Evolutionary conservation across 2,329 filamentous ascomycete species (phyloP).

Genomic region (Xylariales sp.): DNA sequence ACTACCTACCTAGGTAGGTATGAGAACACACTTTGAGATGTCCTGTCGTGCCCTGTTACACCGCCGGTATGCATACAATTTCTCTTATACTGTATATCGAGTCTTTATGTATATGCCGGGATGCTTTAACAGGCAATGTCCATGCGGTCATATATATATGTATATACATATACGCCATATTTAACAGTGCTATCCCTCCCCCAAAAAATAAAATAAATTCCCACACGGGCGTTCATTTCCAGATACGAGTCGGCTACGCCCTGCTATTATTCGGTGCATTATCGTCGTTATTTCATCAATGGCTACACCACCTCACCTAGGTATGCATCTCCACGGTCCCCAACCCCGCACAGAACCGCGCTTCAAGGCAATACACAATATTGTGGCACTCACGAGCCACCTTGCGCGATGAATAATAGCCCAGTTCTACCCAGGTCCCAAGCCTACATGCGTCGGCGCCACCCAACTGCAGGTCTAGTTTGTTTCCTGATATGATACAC

Average conservation of each 20-base stretch:
- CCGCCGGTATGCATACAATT: background rate
- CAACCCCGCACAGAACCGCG: too few species aligned
- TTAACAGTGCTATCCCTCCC: background rate
- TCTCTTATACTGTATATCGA: background rate
- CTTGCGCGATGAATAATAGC: background rate
- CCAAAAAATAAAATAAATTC: background rate
- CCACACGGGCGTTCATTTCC: conserved; percentile 18
- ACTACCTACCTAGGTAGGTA: too few species aligned
- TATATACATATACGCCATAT: too few species aligned
- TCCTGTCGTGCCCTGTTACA: background rate
- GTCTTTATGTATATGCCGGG: conserved; percentile 1
- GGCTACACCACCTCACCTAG: background rate
- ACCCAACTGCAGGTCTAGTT: conserved; percentile 10
- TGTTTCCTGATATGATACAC: background rate
- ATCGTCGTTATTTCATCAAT: background rate
- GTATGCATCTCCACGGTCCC: too few species aligned
- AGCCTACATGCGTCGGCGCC: conserved; percentile 1
- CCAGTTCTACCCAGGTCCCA: too few species aligned
- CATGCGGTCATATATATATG: conserved; percentile 7
- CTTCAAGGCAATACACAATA: background rate
- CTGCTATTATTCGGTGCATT: background rate
- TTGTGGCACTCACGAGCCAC: background rate
- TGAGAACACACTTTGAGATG: background rate
- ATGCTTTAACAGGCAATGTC: background rate
- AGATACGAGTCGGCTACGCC: conserved; percentile 17